Conservation (phyloP, 2,329 filamentous ascomycete species). For the Akanthomyces uredinophilus region DNA sequence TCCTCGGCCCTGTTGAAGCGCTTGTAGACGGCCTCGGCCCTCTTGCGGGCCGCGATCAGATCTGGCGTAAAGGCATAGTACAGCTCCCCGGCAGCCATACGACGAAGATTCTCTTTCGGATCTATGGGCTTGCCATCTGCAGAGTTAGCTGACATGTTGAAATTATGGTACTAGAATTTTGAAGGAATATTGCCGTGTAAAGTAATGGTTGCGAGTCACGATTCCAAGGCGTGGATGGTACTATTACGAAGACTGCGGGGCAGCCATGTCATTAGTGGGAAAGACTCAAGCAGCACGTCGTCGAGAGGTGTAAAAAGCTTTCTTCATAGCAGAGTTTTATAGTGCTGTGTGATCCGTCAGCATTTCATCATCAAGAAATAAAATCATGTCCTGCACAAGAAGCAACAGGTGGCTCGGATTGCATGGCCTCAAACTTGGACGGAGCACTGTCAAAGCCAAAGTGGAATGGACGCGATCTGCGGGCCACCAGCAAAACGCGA, state of each 20-base stretch:
- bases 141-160: constrained; percentile 8
- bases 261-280: neutral
- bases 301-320: neutral
- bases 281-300: neutral
- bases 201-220: neutral
- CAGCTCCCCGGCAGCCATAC: constrained; percentile 62
- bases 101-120: constrained; percentile 39
- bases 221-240: neutral
- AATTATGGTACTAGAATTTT: neutral
- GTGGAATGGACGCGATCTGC: neutral
- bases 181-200: neutral
- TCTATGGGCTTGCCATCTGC: constrained; percentile 11
- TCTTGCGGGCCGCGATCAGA: constrained; percentile 53
- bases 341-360: too few species aligned
- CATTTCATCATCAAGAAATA: neutral
- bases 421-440: neutral
- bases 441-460: neutral
- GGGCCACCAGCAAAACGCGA: neutral
- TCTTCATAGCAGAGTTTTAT: neutral
- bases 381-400: neutral
- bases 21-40: constrained; percentile 55
- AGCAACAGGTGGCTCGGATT: neutral
- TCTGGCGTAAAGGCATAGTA: constrained; percentile 69
- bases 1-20: constrained; percentile 59
- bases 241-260: neutral